Base-by-base conservation (phyloP, 805 yeast genomes). In the Teunomyces lycoperdinae region DNA sequence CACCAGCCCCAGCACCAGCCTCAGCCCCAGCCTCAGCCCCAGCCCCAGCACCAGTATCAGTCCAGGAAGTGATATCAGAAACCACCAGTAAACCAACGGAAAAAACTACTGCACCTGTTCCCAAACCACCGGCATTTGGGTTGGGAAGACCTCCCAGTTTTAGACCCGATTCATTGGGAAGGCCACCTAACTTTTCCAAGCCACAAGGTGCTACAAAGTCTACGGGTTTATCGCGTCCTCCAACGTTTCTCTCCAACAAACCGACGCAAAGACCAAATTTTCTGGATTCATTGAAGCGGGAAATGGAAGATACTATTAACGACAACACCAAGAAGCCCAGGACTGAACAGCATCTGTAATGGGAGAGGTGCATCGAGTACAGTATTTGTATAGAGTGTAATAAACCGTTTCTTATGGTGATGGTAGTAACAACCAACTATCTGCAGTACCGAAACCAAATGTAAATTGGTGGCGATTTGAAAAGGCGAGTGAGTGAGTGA, bases 231-330 rank as follows among this genome's bases (percentile, higher is more conserved):
- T 54, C 65, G 9, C 58, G 62, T 46, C 75, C 76, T 5, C 74
- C 76, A 4, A 68, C 65, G 52, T 70, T 70, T 46, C 50, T 67
- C 11, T 61, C 74, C 6, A 69, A 63, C 44, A 72, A 70, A 49
- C 51, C 46, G 10, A 11, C 43, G 13, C 46, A 36, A 32, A 24
- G 50, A 26, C 50, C 50, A 9, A 33, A 33, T n/a, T 26, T 10
- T 13, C 41, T 2, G 50, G 14, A 11, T 39, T 43, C 38, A 44
- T 30, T 10, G 43, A 47, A 47, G 29, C 36, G 50, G 17, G 49
- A 48, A 29, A 34, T 33, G 29, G 45, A 42, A 10, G 50, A 49
- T 11, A 20, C 30, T 6, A 31, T 29, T 6, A 51, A 47, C 9
- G 38, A 38, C 28, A 54, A 41, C 17, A 44, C 43, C 29, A 38